phyloP scores from a whole-genome alignment of 164 flowering plant genomes.

The Dillenia turbinata region DNA sequence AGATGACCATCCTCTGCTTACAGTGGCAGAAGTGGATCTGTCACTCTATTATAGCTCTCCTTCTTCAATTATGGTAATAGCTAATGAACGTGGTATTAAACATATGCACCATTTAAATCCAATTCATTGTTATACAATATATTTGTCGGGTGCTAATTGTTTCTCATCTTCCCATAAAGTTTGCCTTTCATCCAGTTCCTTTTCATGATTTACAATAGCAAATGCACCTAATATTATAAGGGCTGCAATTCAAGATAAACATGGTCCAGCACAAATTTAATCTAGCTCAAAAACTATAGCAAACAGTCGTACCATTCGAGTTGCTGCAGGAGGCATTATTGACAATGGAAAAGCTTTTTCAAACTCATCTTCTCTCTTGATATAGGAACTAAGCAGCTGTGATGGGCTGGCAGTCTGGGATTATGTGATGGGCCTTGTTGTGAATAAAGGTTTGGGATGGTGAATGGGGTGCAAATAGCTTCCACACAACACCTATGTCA shows the following conservation, averaged over 20 bases:
- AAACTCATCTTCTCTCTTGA: slow-evolving; percentile 73
- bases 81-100: slow-evolving; percentile 70
- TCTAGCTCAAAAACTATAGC: slow-evolving; percentile 66
- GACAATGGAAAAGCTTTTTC: slow-evolving; percentile 77
- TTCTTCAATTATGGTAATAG: slow-evolving; percentile 62
- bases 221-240: slow-evolving; percentile 44
- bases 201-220: slow-evolving; percentile 29
- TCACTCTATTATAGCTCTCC: slow-evolving; percentile 63
- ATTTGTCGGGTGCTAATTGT: not conserved
- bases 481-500: too few relatives aligned
- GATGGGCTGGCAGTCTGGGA: slow-evolving; percentile 64
- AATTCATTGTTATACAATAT: not conserved
- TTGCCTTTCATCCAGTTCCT: not conserved
- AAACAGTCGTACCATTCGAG: slow-evolving; percentile 73
- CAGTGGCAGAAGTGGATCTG: slow-evolving; percentile 49
- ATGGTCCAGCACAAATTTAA: slow-evolving; percentile 44
- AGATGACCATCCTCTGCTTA: slow-evolving; percentile 70
- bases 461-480: too few relatives aligned
- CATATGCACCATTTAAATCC: not conserved
- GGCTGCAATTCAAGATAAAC: slow-evolving; percentile 59
- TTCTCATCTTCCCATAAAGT: not conserved
- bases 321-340: slow-evolving; percentile 81
- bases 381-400: slow-evolving; percentile 69
- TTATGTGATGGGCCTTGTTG: slow-evolving; percentile 8
- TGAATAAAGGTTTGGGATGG: too few relatives aligned